Evolutionary conservation across 306 rosid genomes (phyloP).

Genomic region (Urtica urens): DNA sequence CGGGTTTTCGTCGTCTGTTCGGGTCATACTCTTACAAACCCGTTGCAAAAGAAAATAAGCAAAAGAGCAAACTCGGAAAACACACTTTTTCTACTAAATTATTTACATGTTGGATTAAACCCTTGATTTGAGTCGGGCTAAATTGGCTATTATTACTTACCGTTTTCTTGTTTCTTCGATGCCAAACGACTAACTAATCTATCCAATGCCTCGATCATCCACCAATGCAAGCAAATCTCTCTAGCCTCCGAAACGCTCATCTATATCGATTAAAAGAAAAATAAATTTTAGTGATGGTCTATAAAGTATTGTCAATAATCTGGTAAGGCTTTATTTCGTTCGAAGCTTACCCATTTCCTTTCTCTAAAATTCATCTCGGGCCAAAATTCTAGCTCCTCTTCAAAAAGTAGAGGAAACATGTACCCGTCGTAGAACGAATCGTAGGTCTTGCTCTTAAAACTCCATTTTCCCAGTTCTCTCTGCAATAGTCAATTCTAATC

Average conservation of each 20-base stretch:
- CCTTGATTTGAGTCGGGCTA: constrained; percentile 6
- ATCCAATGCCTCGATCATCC: constrained; percentile 96
- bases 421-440: constrained; percentile 68
- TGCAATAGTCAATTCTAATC: constrained; percentile 24
- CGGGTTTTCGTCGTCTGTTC: constrained; percentile 1
- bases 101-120: constrained; percentile 32
- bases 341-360: constrained; percentile 72
- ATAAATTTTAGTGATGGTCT: not conserved
- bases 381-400: constrained; percentile 78
- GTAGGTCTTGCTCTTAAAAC: constrained; percentile 76
- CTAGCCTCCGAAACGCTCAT: constrained; percentile 69
- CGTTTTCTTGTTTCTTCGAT: constrained; percentile 23
- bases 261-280: constrained; percentile 20
- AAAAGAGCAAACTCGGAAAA: constrained; percentile 9
- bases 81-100: constrained; percentile 8
- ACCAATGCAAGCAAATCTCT: constrained; percentile 76
- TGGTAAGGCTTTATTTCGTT: not conserved
- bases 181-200: constrained; percentile 42
- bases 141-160: too few relatives aligned
- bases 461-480: constrained; percentile 77
- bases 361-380: constrained; percentile 69
- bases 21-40: constrained; percentile 20
- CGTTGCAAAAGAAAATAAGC: constrained; percentile 9
- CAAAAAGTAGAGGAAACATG: constrained; percentile 83
- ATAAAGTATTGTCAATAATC: constrained; percentile 1